Evolutionary conservation across 768 basidiomycete genomes (phyloP), one percentile per base, ranked within the genome.

Genomic region (Sutorius australiensis): DNA sequence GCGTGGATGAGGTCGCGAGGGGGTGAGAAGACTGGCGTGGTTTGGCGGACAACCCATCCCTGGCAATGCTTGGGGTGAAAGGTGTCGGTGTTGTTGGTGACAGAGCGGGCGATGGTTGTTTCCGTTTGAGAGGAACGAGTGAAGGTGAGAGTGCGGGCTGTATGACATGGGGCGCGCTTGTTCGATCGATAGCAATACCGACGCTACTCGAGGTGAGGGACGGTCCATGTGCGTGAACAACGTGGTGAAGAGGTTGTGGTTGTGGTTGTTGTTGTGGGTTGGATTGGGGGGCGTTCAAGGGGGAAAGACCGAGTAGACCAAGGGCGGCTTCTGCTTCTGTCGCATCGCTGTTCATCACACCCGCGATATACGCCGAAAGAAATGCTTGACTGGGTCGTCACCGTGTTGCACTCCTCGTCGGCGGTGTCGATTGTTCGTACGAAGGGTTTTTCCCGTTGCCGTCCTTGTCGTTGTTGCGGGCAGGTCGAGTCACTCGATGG

Each of bases 321-420:
- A 83, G 77, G 37, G 79, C 79, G 51, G 80, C 81, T 68, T 82
- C 81, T 62, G 76, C 81, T 68, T 82, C 81, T 62, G 76, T 74
- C 60, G 78, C 80, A 79, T 82, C 81, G 71, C 68, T 76, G 65
- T 72, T 72, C 76, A 77, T 78, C 66, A 67, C 61, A 59, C 55
- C 51, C 37, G 32, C 45, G 17, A 42, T 37, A 53, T 46, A 54
- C 45, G 50, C 50, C 51, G 34, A 55, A 36, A 47, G 50, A 46
- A 55, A 53, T 3, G 14, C 19, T 48, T 40, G 54, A 43, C 24
- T 33, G 40, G 2, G 46, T 51, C 54, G 57, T 37, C 37, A 24
- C 12, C 40, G 56, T 31, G 38, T 46, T n/a, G 50, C 13, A 48
- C 54, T 57, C 46, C 53, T 44, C 36, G 57, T 36, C 32, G 51